These are phyloP conservation scores for Evernia prunastri DNA, from an alignment of 495 filamentous ascomycete genomes.

Conservation along the genomic window DNA sequence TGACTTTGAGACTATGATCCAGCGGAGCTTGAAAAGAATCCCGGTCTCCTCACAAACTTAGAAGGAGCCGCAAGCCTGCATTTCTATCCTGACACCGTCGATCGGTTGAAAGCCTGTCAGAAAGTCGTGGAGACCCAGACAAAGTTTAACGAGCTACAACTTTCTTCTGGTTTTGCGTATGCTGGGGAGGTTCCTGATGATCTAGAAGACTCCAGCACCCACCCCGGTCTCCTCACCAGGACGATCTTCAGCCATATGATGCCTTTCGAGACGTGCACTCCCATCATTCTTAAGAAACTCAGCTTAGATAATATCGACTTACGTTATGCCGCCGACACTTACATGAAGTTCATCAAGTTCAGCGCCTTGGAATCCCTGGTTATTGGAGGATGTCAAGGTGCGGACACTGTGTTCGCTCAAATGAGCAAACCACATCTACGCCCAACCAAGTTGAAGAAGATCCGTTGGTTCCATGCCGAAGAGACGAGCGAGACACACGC, in stretches of 20 bases:
- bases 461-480: conserved; percentile 18
- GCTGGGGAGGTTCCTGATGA: not conserved
- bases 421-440: conserved; percentile 17
- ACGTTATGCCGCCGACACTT: conserved; percentile 17
- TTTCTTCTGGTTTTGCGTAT: conserved; percentile 13
- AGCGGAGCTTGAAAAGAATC: conserved; percentile 15
- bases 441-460: conserved; percentile 14
- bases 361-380: conserved; percentile 13
- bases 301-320: conserved; percentile 16
- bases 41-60: conserved; percentile 8
- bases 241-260: conserved; percentile 18
- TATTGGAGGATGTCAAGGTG: conserved; percentile 15
- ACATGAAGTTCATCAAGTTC: conserved; percentile 20
- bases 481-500: conserved; percentile 10
- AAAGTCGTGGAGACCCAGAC: conserved; percentile 18
- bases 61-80: conserved; percentile 14
- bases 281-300: conserved; percentile 15
- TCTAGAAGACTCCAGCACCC: conserved; percentile 16
- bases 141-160: conserved; percentile 14
- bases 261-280: conserved; percentile 13
- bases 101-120: conserved; percentile 20
- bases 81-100: conserved; percentile 18
- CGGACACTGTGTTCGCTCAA: conserved; percentile 14
- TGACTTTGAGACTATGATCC: not conserved
- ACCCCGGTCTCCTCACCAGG: conserved; percentile 12